These are phyloP conservation scores for Pelagophyceae sp. DNA, from an alignment of 352 stramenopile species.

Conservation along the genomic window DNA sequence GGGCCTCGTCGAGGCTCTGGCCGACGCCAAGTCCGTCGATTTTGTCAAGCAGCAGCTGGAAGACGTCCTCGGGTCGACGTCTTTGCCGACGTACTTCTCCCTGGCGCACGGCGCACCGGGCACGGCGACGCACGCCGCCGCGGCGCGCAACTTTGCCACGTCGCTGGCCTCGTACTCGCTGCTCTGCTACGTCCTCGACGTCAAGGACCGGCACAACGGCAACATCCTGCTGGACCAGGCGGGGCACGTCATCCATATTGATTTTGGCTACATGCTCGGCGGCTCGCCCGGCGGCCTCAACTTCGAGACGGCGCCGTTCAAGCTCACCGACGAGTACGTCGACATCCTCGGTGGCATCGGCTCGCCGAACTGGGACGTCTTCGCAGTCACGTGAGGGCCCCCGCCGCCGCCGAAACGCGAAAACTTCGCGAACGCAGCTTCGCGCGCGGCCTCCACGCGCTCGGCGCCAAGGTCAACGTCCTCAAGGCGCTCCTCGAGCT, in stretches of 20 bases:
- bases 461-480: neutral
- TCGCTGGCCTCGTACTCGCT: conserved; percentile 90
- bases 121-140: conserved; percentile 69
- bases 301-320: conserved; percentile 96
- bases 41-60: conserved; percentile 66
- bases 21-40: conserved; percentile 74
- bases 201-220: conserved; percentile 91
- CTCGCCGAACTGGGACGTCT: neutral
- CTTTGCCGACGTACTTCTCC: conserved; percentile 66
- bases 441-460: neutral
- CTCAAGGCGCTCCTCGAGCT: conserved; percentile 11
- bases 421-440: too few relatives aligned
- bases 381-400: neutral
- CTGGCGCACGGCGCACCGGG: conserved; percentile 58
- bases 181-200: conserved; percentile 77
- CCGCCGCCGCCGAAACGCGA: too few relatives aligned
- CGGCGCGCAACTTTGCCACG: conserved; percentile 86
- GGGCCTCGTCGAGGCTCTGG: conserved; percentile 78
- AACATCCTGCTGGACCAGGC: conserved; percentile 92
- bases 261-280: conserved; percentile 93
- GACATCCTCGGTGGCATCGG: conserved; percentile 39
- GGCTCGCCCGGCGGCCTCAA: conserved; percentile 74
- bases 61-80: neutral
- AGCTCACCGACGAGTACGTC: conserved; percentile 94
- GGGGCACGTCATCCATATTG: conserved; percentile 93